A percentile compares a stretch with the other conserved stretches of the same genome.
Conservation (phyloP, 2,329 filamentous ascomycete species). For the Dendrostoma leiphaemia region DNA sequence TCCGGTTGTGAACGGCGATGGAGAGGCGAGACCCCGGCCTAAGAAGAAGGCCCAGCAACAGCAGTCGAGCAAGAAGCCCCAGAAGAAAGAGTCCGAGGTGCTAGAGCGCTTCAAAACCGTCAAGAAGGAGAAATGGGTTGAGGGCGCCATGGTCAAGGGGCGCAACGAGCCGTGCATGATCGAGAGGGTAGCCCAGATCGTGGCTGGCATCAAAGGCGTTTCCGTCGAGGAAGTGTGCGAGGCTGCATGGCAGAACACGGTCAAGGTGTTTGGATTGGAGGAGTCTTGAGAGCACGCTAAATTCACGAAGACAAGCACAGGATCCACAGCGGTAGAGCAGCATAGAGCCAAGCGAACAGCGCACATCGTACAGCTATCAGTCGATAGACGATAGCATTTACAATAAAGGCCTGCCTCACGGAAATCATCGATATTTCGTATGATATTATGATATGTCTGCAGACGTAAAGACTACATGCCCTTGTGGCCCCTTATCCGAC, state of each 20-base stretch:
- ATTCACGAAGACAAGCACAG: conserved; percentile 31
- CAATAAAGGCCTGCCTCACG: too few relatives aligned
- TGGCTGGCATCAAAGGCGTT: conserved; percentile 82
- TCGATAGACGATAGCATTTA: not conserved
- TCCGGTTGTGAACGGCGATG: conserved; percentile 9
- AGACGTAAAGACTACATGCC: conserved; percentile 37
- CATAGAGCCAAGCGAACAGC: not conserved
- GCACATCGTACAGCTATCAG: not conserved
- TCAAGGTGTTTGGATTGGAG: conserved; percentile 73
- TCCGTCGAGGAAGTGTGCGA: conserved; percentile 80
- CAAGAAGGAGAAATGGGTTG: conserved; percentile 94
- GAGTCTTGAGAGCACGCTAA: conserved; percentile 22
- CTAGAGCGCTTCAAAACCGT: conserved; percentile 75
- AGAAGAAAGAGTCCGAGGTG: conserved; percentile 63
- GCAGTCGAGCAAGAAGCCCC: conserved; percentile 41
- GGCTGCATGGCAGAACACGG: conserved; percentile 80
- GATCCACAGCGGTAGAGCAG: not conserved
- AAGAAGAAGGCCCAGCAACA: conserved; percentile 29
- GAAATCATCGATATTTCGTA: too few relatives aligned
- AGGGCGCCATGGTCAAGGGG: conserved; percentile 88
- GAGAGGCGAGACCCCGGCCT: conserved; percentile 4
- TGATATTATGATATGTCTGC: conserved; percentile 6
- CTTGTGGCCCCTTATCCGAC: conserved; percentile 60
- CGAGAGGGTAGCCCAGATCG: conserved; percentile 79
- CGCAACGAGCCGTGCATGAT: conserved; percentile 92